Percentiles rank a stretch among this genome's conserved stretches.
Evolutionary conservation across 2,329 filamentous ascomycete genomes (phyloP).

Genomic region (Talaromyces albobiverticillius): DNA sequence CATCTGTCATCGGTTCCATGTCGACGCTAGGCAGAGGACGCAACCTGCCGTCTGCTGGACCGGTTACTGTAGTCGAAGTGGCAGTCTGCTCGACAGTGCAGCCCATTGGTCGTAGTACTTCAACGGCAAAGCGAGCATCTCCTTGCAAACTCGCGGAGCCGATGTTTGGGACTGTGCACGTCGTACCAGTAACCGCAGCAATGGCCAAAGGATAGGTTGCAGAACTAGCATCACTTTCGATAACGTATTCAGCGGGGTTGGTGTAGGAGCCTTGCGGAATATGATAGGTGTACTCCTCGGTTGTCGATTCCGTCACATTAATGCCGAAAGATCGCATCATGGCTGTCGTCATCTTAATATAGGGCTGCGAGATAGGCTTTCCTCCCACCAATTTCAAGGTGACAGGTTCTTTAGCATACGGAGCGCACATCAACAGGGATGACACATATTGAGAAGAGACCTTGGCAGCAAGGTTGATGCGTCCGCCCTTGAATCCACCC

Average conservation of each 20-base stretch:
- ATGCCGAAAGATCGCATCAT: slow-evolving; percentile 97
- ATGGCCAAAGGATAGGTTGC: slow-evolving; percentile 94
- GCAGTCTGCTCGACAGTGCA: slow-evolving; percentile 83
- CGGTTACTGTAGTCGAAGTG: slow-evolving; percentile 86
- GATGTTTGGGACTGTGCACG: slow-evolving; percentile 94
- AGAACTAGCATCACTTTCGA: slow-evolving; percentile 97
- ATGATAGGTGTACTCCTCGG: slow-evolving; percentile 86
- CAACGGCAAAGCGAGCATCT: slow-evolving; percentile 88
- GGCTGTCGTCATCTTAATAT: slow-evolving; percentile 97
- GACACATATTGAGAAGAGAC: slow-evolving; percentile 99
- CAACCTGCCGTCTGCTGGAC: slow-evolving; percentile 71
- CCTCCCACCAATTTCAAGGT: slow-evolving; percentile 89
- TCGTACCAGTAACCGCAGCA: slow-evolving; percentile 92
- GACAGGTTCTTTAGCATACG: slow-evolving; percentile 91
- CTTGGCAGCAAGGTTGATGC: slow-evolving; percentile 88
- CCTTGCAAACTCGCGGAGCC: slow-evolving; percentile 89
- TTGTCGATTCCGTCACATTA: slow-evolving; percentile 69
- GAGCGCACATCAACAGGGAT: slow-evolving; percentile 92
- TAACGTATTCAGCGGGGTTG: slow-evolving; percentile 80
- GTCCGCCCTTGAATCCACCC: slow-evolving; percentile 77
- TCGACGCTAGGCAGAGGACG: slow-evolving; percentile 78
- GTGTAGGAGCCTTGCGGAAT: slow-evolving; percentile 81
- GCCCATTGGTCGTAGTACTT: slow-evolving; percentile 89
- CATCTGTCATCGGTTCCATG: slow-evolving; percentile 99
- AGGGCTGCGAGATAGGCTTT: slow-evolving; percentile 93